Percentiles rank a stretch among this genome's conserved stretches.
These are phyloP conservation scores for Monilinia laxa DNA, from an alignment of 2,329 filamentous ascomycete species.

Conservation along the genomic window DNA sequence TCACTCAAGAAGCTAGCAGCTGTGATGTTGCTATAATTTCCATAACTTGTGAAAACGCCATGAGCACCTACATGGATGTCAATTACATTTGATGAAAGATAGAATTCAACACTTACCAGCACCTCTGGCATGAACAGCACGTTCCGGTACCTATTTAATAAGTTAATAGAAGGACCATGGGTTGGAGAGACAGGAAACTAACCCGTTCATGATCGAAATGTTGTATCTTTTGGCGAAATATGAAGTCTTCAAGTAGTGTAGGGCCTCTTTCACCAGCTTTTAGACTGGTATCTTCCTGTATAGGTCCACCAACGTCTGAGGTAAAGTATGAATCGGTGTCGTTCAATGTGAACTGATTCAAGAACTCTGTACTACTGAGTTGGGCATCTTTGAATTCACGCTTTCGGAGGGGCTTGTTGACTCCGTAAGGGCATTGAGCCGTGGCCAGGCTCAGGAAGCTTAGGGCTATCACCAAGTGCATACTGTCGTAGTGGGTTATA, in stretches of 20 bases:
- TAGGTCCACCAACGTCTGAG: slow-evolving; percentile 66
- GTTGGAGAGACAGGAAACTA: slow-evolving; percentile 32
- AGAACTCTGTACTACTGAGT: slow-evolving; percentile 20
- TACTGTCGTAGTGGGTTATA: not conserved
- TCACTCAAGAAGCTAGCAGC: slow-evolving; percentile 61
- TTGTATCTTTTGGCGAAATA: slow-evolving; percentile 70
- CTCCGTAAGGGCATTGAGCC: slow-evolving; percentile 15
- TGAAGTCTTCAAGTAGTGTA: slow-evolving; percentile 69
- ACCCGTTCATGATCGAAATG: slow-evolving; percentile 71
- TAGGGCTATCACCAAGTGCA: slow-evolving; percentile 9
- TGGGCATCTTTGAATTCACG: not conserved
- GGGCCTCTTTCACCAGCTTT: slow-evolving; percentile 66
- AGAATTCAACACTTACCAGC: slow-evolving; percentile 13
- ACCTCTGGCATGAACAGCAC: slow-evolving; percentile 64
- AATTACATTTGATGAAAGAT: not conserved
- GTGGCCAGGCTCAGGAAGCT: not conserved
- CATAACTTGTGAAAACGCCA: slow-evolving; percentile 68
- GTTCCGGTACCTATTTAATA: slow-evolving; percentile 53
- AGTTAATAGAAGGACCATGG: not conserved
- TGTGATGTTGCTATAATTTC: slow-evolving; percentile 65
- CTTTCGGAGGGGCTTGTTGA: not conserved
- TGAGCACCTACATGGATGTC: slow-evolving; percentile 60
- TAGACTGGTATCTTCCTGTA: slow-evolving; percentile 65
- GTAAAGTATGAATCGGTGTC: slow-evolving; percentile 59
- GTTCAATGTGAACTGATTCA: slow-evolving; percentile 49